These are phyloP conservation scores for Penicillium cinerascens DNA, from an alignment of 495 filamentous ascomycete genomes.

Conservation along the genomic window DNA sequence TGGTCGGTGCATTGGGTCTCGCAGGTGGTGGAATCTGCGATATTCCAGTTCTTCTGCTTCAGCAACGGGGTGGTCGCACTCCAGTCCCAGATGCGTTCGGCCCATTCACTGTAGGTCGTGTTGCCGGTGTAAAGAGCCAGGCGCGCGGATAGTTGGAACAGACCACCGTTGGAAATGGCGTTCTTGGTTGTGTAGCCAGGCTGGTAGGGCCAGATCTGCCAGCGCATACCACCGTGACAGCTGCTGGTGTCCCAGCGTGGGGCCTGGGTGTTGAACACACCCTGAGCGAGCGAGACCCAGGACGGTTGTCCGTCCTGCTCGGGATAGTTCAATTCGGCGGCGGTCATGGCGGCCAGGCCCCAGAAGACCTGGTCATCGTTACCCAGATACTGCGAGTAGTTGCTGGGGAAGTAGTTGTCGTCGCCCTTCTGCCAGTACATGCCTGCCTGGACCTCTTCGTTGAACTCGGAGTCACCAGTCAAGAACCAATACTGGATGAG, in stretches of 20 bases:
- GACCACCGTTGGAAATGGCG: conserved; percentile 70
- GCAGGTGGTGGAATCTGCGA: conserved; percentile 65
- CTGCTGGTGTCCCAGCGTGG: conserved; percentile 62
- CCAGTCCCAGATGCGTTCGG: conserved; percentile 70
- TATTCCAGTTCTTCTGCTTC: conserved; percentile 43
- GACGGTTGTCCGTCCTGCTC: conserved; percentile 52
- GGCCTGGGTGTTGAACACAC: conserved; percentile 63
- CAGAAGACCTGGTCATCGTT: conserved; percentile 84
- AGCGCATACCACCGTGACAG: conserved; percentile 76
- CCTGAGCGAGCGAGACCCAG: conserved; percentile 60
- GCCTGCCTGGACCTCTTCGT: conserved; percentile 56
- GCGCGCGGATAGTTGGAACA: conserved; percentile 80
- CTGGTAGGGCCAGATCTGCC: conserved; percentile 84
- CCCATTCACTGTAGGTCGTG: conserved; percentile 72
- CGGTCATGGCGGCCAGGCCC: conserved; percentile 69
- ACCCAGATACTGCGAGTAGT: conserved; percentile 50
- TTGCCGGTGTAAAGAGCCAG: conserved; percentile 73
- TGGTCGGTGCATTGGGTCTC: conserved; percentile 54
- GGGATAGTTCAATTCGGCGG: conserved; percentile 70
- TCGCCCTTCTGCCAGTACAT: conserved; percentile 67
- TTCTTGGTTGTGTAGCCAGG: conserved; percentile 81
- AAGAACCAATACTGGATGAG: conserved; percentile 76
- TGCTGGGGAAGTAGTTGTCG: conserved; percentile 61
- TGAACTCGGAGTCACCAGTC: conserved; percentile 70
- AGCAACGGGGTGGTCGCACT: conserved; percentile 54